Base-by-base conservation (phyloP, 352 stramenopile genomes). In the Pythium brachiatum region DNA sequence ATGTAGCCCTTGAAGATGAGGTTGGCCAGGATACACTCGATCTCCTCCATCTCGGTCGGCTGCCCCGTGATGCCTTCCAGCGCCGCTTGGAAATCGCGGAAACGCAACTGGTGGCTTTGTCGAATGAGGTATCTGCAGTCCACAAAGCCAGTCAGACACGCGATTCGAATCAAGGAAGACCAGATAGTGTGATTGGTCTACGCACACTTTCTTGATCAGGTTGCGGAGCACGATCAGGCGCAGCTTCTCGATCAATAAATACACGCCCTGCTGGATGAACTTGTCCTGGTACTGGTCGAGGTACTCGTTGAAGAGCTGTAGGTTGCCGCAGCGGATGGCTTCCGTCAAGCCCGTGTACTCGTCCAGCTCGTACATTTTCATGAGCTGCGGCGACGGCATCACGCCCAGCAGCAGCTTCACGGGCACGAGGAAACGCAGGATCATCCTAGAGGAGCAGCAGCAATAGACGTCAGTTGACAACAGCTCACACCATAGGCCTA, bases 11-110 rank as follows among this genome's bases (percentile, higher is more conserved):
- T 97, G 73, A 96, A 98, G 69, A 99, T 99, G 38, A 99, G 79
- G 75, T 99, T 99, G 27, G 94, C 92, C 34, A 99, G 72, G 54
- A 98, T 90, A 60, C 96, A 99, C 78, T 99, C 96, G 47, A 99
- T 90, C 78, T 98, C 94, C 68, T 98, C 92, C 73, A 98, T 90
- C 67, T 98, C 92, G 55, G 96, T 97, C 0, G 77, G 65, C 27
- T 90, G 74, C 39, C 91, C 91, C 0, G 88, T 90, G 46, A 97
- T 72, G 69, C 88, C 86, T 32, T 89, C 82, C 31, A 98, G 79
- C 32, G 84, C 88, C 27, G 84, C 74, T 65, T 96, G 83, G 63
- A 98, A 94, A 62, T 97, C 77, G 15, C 89, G 70, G 56, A 99
- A 74, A 32, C 88, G 85, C 46, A 99, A 81, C 64, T 98, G 94